phyloP scores from a whole-genome alignment of 768 basidiomycete genomes.

The Nidularia pulvinata region DNA sequence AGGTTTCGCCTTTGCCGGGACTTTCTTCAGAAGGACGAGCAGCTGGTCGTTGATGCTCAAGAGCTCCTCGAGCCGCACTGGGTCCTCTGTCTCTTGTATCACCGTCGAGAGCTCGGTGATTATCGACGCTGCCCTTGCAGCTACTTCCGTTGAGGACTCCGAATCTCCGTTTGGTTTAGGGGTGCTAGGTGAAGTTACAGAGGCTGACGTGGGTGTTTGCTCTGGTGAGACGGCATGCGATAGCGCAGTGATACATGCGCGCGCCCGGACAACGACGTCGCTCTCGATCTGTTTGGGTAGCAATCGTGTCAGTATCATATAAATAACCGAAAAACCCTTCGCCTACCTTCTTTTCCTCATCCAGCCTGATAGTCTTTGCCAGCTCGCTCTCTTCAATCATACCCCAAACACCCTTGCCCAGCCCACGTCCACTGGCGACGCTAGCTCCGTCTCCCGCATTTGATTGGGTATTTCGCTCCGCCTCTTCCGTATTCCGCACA shows the following conservation, averaged over 20 bases:
- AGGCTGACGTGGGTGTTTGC: not conserved
- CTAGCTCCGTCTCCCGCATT: constrained; percentile 17
- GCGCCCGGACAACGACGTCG: constrained; percentile 48
- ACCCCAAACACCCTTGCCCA: constrained; percentile 75
- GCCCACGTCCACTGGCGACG: constrained; percentile 46
- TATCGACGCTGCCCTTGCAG: constrained; percentile 47
- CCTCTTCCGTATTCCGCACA: constrained; percentile 92
- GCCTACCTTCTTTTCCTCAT: constrained; percentile 54
- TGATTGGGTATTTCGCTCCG: constrained; percentile 42
- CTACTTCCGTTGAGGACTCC: constrained; percentile 27
- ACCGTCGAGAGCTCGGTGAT: constrained; percentile 48
- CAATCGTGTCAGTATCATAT: not conserved
- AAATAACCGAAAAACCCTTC: not conserved
- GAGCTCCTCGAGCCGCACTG: constrained; percentile 63
- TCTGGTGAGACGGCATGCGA: constrained; percentile 18
- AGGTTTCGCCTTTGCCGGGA: constrained; percentile 33
- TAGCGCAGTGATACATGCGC: constrained; percentile 35
- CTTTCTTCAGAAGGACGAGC: constrained; percentile 49
- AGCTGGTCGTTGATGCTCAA: constrained; percentile 75
- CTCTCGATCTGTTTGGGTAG: constrained; percentile 33
- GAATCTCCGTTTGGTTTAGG: constrained; percentile 6
- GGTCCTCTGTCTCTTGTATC: constrained; percentile 59
- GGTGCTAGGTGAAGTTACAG: constrained; percentile 13
- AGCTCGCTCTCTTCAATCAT: constrained; percentile 88
- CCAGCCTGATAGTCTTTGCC: constrained; percentile 63